Evolutionary conservation across 805 yeast genomes (phyloP).

Genomic region (Lipomyces anomalus): DNA sequence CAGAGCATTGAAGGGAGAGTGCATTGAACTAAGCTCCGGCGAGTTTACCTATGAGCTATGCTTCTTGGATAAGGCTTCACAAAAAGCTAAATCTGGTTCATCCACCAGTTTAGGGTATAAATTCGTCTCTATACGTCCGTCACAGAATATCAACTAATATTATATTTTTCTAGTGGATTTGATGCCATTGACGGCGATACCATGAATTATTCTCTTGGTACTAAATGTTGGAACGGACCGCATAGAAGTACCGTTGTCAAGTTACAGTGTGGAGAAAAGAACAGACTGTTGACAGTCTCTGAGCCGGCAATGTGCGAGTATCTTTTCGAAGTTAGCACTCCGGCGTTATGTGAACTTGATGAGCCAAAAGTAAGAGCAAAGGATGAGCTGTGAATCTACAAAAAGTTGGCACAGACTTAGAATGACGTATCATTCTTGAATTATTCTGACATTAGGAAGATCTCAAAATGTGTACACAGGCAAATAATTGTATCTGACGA

Average conservation of each 20-base stretch:
- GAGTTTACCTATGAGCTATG: constrained; percentile 67
- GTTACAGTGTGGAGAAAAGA: constrained; percentile 59
- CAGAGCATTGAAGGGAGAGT: constrained; percentile 48
- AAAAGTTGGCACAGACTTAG: too few relatives aligned
- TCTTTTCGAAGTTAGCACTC: constrained; percentile 38
- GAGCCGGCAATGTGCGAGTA: constrained; percentile 91
- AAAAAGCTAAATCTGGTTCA: constrained; percentile 42
- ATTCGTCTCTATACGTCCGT: constrained; percentile 22
- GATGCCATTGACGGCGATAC: constrained; percentile 30
- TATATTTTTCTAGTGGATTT: constrained; percentile 19
- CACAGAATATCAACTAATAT: constrained; percentile 4
- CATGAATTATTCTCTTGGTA: constrained; percentile 54
- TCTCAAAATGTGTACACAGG: neutral
- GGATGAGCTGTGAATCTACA: constrained; percentile 25
- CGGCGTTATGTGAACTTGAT: constrained; percentile 28
- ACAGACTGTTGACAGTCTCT: constrained; percentile 55
- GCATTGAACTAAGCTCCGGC: constrained; percentile 50
- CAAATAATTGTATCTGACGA: neutral
- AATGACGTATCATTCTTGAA: too few relatives aligned
- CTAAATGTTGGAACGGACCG: constrained; percentile 94
- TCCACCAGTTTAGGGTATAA: constrained; percentile 46
- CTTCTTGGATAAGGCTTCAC: constrained; percentile 51
- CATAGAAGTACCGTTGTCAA: constrained; percentile 59
- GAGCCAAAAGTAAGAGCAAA: neutral
- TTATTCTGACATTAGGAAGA: neutral